Base-by-base conservation (phyloP, 192 early-diverging fungal genomes). In the Coemansia nantahalensis region DNA sequence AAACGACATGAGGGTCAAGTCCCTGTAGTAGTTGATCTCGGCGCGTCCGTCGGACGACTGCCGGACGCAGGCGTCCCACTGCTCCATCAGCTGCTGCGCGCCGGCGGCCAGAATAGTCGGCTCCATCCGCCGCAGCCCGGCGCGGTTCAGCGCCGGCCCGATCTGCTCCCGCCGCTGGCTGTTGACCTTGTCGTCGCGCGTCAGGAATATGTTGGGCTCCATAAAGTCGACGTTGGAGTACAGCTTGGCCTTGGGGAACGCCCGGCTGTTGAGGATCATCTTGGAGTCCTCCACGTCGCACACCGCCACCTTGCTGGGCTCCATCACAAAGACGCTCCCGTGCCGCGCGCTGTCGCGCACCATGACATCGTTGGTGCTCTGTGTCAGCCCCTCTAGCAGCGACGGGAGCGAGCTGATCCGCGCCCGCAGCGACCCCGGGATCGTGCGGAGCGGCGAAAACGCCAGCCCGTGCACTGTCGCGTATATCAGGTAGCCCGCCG, bases 161-260 rank as follows among this genome's bases (percentile, higher is more conserved):
- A 77, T 38, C 33, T 66, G 65, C 23, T 51, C 45, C 9, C 73
- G 42, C 10, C 73, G 56, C 45, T 52, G 46, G 45, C 56, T 54
- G 61, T 57, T 62, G 31, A 77, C 56, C 31, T 65, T 66, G 10
- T 56, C 51, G 31, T 45, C 42, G 32, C 46, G 37, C 4, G 73
- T 69, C 11, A 51, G 35, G 22, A 77, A 77, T n/a, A 65, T 77
- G 16, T 59, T 70, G 14, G 59, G 56, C 24, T 75, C 71, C 54
- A 67, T 59, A 37, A 65, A 42, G 5, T 39, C 50, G 3, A 65
- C 39, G n/a, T 53, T 54, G n/a, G 24, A 24, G 55, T 74, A 74
- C 23, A 51, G 15, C 13, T 17, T 21, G 31, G 43, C 48, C 39
- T 74, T 74, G 35, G 26, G 31, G 17, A 67, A 74, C 18, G 33